A percentile compares a stretch with the other conserved stretches of the same genome.
Evolutionary conservation across 768 basidiomycete genomes (phyloP).

Genomic region (Russula olivacea): DNA sequence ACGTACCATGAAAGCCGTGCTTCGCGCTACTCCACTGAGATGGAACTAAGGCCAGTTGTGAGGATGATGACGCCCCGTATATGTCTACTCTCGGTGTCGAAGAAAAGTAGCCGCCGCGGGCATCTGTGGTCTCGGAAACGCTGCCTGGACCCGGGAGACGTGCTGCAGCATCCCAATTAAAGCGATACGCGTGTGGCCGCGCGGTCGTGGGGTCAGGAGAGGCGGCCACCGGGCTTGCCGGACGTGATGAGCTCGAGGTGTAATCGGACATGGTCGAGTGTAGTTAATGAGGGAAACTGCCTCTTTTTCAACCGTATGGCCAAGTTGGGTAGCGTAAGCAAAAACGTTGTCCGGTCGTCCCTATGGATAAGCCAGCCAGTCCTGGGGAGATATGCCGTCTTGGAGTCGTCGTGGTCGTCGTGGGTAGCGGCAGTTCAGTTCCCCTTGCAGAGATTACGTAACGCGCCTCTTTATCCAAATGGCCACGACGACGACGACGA

Average conservation of each 20-base stretch:
- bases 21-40: slow-evolving; percentile 73
- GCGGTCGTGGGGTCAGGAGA: slow-evolving; percentile 42
- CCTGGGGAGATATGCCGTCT: background rate
- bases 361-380: background rate
- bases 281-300: background rate
- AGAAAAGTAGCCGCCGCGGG: slow-evolving; percentile 53
- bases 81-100: slow-evolving; percentile 41
- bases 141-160: slow-evolving; percentile 62
- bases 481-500: slow-evolving; percentile 21
- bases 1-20: slow-evolving; percentile 84
- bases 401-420: background rate
- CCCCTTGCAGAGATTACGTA: background rate
- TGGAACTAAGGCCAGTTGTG: slow-evolving; percentile 46
- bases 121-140: slow-evolving; percentile 65
- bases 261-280: slow-evolving; percentile 36
- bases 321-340: background rate
- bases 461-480: background rate
- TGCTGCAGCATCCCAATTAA: slow-evolving; percentile 64
- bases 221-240: slow-evolving; percentile 48
- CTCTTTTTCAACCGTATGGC: background rate
- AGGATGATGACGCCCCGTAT: slow-evolving; percentile 42
- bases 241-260: slow-evolving; percentile 51
- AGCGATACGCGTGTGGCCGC: slow-evolving; percentile 51
- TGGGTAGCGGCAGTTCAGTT: background rate
- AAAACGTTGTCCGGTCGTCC: background rate